These are phyloP conservation scores for Sphaerostilbella broomeana DNA, from an alignment of 2,329 filamentous ascomycete genomes.

Conservation along the genomic window DNA sequence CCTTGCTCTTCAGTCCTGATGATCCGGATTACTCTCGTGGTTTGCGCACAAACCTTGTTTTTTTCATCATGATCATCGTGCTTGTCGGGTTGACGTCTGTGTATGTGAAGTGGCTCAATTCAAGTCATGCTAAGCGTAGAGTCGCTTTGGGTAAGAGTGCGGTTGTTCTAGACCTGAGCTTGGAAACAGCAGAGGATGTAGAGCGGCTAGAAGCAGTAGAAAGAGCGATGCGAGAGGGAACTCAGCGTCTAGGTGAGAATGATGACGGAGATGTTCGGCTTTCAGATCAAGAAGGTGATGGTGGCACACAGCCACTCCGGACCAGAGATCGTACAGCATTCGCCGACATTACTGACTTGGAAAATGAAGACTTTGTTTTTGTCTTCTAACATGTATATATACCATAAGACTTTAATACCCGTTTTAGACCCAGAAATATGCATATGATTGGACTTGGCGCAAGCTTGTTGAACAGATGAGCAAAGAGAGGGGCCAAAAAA, in stretches of 20 bases:
- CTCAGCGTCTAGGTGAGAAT: conserved; percentile 8
- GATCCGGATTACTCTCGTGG: conserved; percentile 41
- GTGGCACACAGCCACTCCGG: conserved; percentile 7
- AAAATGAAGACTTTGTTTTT: conserved; percentile 60
- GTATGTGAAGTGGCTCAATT: conserved; percentile 49
- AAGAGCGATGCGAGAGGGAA: conserved; percentile 16
- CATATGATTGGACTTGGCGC: too few relatives aligned
- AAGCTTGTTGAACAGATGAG: too few relatives aligned
- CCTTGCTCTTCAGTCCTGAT: conserved; percentile 55
- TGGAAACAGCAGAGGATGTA: conserved; percentile 42
- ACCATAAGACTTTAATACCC: too few relatives aligned
- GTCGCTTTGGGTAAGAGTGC: conserved; percentile 54
- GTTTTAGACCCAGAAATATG: too few relatives aligned
- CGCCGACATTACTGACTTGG: conserved; percentile 50
- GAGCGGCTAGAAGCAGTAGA: conserved; percentile 29
- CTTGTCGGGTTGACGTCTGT: conserved; percentile 37
- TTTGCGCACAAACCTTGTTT: conserved; percentile 51
- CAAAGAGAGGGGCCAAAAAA: too few relatives aligned
- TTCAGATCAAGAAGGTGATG: conserved; percentile 15
- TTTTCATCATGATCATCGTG: conserved; percentile 54
- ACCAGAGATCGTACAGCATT: conserved; percentile 24
- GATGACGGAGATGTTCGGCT: conserved; percentile 9
- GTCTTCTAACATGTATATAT: conserved; percentile 35
- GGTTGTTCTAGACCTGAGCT: conserved; percentile 51
- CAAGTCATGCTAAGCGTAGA: conserved; percentile 45